Evolutionary conservation across 192 early-diverging fungal genomes (phyloP).

Genomic region (Backusella morwellensis): DNA sequence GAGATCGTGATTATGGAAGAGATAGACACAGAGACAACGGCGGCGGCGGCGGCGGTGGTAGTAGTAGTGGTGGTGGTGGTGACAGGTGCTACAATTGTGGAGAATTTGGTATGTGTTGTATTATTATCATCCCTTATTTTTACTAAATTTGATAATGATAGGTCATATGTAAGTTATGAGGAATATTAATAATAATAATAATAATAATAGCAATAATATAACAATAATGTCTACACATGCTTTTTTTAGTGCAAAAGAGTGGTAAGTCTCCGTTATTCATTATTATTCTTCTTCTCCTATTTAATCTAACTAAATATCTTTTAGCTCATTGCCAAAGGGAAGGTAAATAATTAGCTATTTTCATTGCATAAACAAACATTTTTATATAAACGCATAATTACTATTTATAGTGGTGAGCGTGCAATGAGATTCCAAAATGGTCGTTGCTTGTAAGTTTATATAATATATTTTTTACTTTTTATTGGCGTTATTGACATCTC

Average conservation of each 20-base stretch:
- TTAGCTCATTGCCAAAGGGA: slow-evolving; percentile 18
- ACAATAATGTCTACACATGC: background rate
- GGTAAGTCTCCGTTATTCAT: slow-evolving; percentile 17
- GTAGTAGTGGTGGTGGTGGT: slow-evolving; percentile 25
- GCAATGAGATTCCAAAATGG: slow-evolving; percentile 31
- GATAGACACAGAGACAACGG: background rate
- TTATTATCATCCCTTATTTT: background rate
- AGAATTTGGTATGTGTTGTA: slow-evolving; percentile 19
- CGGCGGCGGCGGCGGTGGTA: background rate
- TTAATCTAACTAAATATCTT: background rate
- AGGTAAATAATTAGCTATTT: background rate
- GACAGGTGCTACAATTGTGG: slow-evolving; percentile 40
- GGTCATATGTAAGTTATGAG: slow-evolving; percentile 21
- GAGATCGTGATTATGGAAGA: background rate
- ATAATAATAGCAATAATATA: background rate
- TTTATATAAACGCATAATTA: background rate
- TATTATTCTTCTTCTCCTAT: too few relatives aligned
- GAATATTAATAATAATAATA: background rate
- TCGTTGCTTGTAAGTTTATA: slow-evolving; percentile 33
- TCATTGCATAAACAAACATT: background rate
- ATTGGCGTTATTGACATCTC: background rate
- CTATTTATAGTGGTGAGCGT: slow-evolving; percentile 26
- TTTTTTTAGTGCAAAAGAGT: slow-evolving; percentile 25
- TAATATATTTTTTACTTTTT: background rate
- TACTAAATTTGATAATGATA: background rate